Evolutionary conservation across 2,329 filamentous ascomycete species (phyloP), one percentile per base, ranked within the genome.

Genomic region (Didymellaceae sp.): DNA sequence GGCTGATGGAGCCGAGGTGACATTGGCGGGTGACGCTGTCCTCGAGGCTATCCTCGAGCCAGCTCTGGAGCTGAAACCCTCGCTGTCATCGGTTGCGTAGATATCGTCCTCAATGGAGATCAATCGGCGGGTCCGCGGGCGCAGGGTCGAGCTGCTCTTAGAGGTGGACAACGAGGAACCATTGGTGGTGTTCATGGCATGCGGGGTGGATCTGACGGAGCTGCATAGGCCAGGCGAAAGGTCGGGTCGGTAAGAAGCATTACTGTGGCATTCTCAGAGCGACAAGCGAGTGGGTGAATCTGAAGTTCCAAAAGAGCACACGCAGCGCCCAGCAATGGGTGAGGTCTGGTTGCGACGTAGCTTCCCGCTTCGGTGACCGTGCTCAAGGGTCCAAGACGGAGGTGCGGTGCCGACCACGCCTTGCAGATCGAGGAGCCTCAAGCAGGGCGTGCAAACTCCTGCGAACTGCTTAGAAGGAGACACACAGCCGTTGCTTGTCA

Each of bases 61-160:
- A 31, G 58, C 71, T 25, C 76, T 73, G n/a, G 75, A 76, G 20
- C 73, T 69, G 39, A 61, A 63, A 37, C 62, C 52, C 35, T 71
- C 66, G 59, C 68, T 71, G 30, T 65, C 66, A 22, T 70, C 63
- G 16, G 54, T 56, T 8, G 64, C 61, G 43, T 76, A 73, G 28
- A 73, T 71, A 47, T 74, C 72, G 50, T 79, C 77, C 59, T 77
- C 75, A 18, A 80, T 73, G 10, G 78, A 80, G 41, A 80, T 78
- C 59, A 81, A 62, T 51, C 77, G 72, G 30, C 75, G 71, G 28
- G 72, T 74, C 31, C 78, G 72, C 18, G 78, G 78, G 54, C 78
- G 73, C 45, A 81, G 65, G 24, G 76, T 75, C 50, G 74, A 75
- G 68, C 66, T 73, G 61, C 73, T 74, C 63, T 75, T 68, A 59